phyloP scores from a whole-genome alignment of 768 basidiomycete species.

The Suillus cothurnatus region DNA sequence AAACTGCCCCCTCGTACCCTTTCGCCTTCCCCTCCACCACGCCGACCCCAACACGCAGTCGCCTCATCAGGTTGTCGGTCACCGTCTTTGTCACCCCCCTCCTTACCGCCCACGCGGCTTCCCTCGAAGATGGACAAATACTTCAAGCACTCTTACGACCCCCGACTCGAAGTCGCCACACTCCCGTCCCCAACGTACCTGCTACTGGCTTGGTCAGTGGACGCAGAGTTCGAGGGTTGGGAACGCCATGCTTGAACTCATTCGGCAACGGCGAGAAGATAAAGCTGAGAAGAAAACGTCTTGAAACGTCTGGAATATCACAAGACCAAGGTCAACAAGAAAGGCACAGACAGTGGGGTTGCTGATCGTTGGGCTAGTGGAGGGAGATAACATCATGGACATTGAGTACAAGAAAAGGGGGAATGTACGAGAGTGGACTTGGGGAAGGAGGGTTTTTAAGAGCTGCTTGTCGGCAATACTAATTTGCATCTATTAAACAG shows the following conservation, averaged over 20 bases:
- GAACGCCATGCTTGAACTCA: slow-evolving; percentile 90
- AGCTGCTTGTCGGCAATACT: neutral
- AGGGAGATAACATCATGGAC: slow-evolving; percentile 66
- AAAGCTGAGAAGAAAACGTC: slow-evolving; percentile 79
- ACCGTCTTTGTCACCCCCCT: slow-evolving; percentile 43
- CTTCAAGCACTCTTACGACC: slow-evolving; percentile 89
- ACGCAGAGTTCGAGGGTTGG: slow-evolving; percentile 87
- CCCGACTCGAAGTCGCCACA: slow-evolving; percentile 82
- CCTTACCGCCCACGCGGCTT: slow-evolving; percentile 46
- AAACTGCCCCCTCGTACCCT: slow-evolving; percentile 28
- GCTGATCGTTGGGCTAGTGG: slow-evolving; percentile 45
- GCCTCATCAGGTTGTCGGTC: slow-evolving; percentile 33
- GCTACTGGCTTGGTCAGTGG: slow-evolving; percentile 75
- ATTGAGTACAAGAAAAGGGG: slow-evolving; percentile 89
- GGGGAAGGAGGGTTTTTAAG: slow-evolving; percentile 70
- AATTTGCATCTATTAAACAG: neutral
- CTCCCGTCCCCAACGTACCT: slow-evolving; percentile 65
- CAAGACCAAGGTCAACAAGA: slow-evolving; percentile 49
- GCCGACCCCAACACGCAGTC: slow-evolving; percentile 29
- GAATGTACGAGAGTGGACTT: slow-evolving; percentile 87
- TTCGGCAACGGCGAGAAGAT: slow-evolving; percentile 77
- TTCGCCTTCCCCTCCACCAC: slow-evolving; percentile 31
- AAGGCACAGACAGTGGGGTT: slow-evolving; percentile 42
- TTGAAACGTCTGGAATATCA: slow-evolving; percentile 68
- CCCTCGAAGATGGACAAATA: slow-evolving; percentile 99